phyloP scores from a whole-genome alignment of 2,329 filamentous ascomycete species.

The Fusarium coffeatum region DNA sequence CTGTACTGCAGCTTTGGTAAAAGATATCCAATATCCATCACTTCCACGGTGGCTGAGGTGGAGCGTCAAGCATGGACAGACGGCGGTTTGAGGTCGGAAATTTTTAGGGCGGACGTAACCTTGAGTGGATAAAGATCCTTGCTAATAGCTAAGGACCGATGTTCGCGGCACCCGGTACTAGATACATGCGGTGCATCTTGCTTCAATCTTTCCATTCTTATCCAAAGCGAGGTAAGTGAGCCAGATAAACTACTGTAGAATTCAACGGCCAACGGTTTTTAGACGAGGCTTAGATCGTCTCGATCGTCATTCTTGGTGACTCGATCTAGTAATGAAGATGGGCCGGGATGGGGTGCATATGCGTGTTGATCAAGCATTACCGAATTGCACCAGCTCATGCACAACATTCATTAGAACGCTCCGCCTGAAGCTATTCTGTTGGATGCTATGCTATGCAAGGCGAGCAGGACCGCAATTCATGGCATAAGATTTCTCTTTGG shows the following conservation, averaged over 20 bases:
- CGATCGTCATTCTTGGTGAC: slow-evolving; percentile 15
- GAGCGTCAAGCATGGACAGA: slow-evolving; percentile 42
- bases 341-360: slow-evolving; percentile 24
- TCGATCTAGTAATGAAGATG: slow-evolving; percentile 16
- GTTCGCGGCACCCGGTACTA: slow-evolving; percentile 38
- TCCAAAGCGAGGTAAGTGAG: slow-evolving; percentile 2
- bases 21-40: slow-evolving; percentile 14
- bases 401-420: slow-evolving; percentile 39
- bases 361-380: slow-evolving; percentile 27
- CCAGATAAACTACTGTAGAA: neutral
- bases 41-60: slow-evolving; percentile 36
- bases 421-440: slow-evolving; percentile 1
- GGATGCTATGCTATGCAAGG: slow-evolving; percentile 24
- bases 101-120: slow-evolving; percentile 46
- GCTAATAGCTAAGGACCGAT: slow-evolving; percentile 16
- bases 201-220: slow-evolving; percentile 10
- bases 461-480: slow-evolving; percentile 26
- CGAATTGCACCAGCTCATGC: slow-evolving; percentile 30
- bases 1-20: neutral
- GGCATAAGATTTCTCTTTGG: slow-evolving; percentile 32
- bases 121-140: slow-evolving; percentile 42
- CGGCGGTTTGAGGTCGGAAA: slow-evolving; percentile 46
- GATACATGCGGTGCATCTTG: slow-evolving; percentile 25
- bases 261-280: slow-evolving; percentile 24
- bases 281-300: slow-evolving; percentile 45